Conservation (phyloP, 805 yeast species). For the Danielia reshetovae region DNA sequence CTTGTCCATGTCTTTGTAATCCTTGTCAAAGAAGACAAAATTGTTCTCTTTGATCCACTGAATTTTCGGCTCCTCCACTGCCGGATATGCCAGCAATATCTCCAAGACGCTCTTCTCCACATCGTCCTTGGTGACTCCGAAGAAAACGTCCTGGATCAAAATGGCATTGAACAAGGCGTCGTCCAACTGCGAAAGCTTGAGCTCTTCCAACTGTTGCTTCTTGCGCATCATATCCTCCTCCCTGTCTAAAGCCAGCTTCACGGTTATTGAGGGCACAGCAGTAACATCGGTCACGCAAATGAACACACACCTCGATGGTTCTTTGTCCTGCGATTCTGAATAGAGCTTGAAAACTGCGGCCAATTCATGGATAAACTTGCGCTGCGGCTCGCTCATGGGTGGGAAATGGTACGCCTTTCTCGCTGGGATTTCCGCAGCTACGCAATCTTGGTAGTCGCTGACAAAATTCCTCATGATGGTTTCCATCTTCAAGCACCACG, state of each 20-base stretch:
- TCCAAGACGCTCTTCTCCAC: constrained; percentile 30
- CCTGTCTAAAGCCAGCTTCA: constrained; percentile 40
- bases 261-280: constrained; percentile 39
- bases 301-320: constrained; percentile 72
- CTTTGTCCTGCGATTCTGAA: constrained; percentile 76
- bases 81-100: constrained; percentile 20
- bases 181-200: constrained; percentile 20
- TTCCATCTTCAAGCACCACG: constrained; percentile 71
- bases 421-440: constrained; percentile 16
- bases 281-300: constrained; percentile 39
- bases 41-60: constrained; percentile 40
- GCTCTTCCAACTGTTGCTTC: constrained; percentile 20
- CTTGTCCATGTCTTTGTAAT: constrained; percentile 27
- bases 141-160: constrained; percentile 47
- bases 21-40: constrained; percentile 38
- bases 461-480: constrained; percentile 47
- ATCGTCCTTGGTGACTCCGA: constrained; percentile 49
- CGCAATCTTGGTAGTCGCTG: constrained; percentile 23
- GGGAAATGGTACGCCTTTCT: constrained; percentile 55
- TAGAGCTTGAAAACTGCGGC: constrained; percentile 56
- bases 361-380: constrained; percentile 67
- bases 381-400: constrained; percentile 67
- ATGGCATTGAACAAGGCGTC: constrained; percentile 49
- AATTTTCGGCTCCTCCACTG: constrained; percentile 23
- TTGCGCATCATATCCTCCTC: constrained; percentile 18